Evolutionary conservation across 257 asterid species (phyloP), one percentile per base, ranked within the genome.

Genomic region (Thymus quinquecostatus): DNA sequence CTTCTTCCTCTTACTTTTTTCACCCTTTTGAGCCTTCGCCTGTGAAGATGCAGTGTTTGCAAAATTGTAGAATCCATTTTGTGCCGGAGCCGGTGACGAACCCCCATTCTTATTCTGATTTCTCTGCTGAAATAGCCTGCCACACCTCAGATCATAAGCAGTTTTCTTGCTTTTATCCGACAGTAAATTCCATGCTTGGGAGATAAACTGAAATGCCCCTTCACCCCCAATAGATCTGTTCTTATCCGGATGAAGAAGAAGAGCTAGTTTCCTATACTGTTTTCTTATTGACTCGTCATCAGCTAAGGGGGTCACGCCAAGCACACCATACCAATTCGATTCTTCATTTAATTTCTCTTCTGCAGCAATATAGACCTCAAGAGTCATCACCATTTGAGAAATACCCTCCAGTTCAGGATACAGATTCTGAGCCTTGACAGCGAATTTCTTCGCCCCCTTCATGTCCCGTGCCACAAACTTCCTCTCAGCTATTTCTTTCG

Each of bases 231-330:
- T 61, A 41, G 87, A 79, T 59, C 83, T 75, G 74, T 89, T 89
- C 76, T 89, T 89, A 83, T 89, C 95, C 32, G 96, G 96, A 79
- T 89, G 96, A 77, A 89, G 90, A 38, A 80, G 71, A 63, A 89
- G 92, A 56, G 92, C 95, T 12, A 89, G 79, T 80, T 82, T 87
- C 66, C 95, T 74, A 45, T 81, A 89, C 80, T 87, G 96, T 76
- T 84, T 89, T 30, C 86, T 81, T 61, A 89, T 80, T 0, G 84
- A 74, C 30, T 84, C 88, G 10, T 87, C 96, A 75, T 89, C 95
- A 60, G 90, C 86, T 29, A 79, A 56, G 60, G 87, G 96, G 44
- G 84, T 86, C 73, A 87, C 83, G 45, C 95, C 95, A 21, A 89
- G 92, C 66, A 86, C 89, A 45, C 90, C 89, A 41, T 89, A 89